A percentile compares a stretch with the other conserved stretches of the same genome.
These are phyloP conservation scores for Tetrapisispora pingtungensis DNA, from an alignment of 805 yeast species.

Conservation along the genomic window DNA sequence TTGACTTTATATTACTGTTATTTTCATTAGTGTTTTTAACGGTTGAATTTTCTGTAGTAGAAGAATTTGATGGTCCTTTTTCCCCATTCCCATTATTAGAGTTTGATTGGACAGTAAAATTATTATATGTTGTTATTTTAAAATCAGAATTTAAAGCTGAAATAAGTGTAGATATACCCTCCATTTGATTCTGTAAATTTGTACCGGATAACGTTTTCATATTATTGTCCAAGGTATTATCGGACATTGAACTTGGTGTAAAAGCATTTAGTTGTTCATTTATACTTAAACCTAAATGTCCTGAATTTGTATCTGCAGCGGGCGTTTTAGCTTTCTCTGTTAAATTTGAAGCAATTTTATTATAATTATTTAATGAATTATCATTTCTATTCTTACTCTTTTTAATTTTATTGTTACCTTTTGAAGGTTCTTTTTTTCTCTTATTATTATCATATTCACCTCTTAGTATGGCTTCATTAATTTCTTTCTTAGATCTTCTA, in stretches of 20 bases:
- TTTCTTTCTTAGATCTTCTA: constrained; percentile 30
- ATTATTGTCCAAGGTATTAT: background rate
- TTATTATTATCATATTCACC: constrained; percentile 18
- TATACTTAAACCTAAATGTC: background rate
- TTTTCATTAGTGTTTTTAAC: too few species aligned
- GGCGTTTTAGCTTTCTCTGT: background rate
- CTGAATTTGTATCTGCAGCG: background rate
- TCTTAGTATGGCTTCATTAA: constrained; percentile 16
- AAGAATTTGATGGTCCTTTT: background rate
- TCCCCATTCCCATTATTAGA: background rate
- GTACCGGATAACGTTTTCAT: background rate
- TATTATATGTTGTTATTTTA: background rate
- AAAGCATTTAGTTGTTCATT: background rate
- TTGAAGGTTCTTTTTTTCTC: constrained; percentile 4
- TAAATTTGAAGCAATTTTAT: background rate
- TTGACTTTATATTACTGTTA: background rate
- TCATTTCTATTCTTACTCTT: background rate
- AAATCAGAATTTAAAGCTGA: constrained; percentile 6
- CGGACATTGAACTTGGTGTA: constrained; percentile 2
- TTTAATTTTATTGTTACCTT: background rate
- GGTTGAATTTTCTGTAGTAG: background rate
- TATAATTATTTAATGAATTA: background rate
- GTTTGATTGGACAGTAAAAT: background rate
- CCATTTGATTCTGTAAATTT: constrained; percentile 2
- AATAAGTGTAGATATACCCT: constrained; percentile 15